A percentile compares a stretch with the other conserved stretches of the same genome.
Evolutionary conservation across 2,329 filamentous ascomycete species (phyloP).

Genomic region (Claviceps sorghi): DNA sequence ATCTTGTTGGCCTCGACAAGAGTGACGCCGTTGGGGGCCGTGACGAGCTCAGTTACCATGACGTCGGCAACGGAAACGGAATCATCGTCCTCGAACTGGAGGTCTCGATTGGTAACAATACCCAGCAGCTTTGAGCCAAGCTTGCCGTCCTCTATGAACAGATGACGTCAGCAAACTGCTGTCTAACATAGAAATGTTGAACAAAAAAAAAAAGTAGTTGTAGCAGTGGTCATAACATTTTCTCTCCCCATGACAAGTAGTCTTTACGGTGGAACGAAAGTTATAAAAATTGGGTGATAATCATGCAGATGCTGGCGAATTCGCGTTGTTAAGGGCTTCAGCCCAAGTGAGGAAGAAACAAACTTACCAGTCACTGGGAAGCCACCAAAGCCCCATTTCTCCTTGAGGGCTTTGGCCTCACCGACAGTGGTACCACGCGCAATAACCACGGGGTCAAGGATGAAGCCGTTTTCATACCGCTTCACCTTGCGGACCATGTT

Average conservation of each 20-base stretch:
- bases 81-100: slow-evolving; percentile 79
- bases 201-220: slow-evolving; percentile 3
- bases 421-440: slow-evolving; percentile 74
- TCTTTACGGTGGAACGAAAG: slow-evolving; percentile 99
- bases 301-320: slow-evolving; percentile 39
- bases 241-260: slow-evolving; percentile 66
- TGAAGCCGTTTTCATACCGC: slow-evolving; percentile 98
- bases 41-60: slow-evolving; percentile 92
- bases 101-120: slow-evolving; percentile 94
- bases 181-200: background rate
- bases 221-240: slow-evolving; percentile 20
- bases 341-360: slow-evolving; percentile 27
- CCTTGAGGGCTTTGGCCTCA: slow-evolving; percentile 83
- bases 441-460: slow-evolving; percentile 87
- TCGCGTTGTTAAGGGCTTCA: background rate
- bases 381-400: slow-evolving; percentile 96
- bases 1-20: slow-evolving; percentile 85
- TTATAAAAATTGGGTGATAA: slow-evolving; percentile 70
- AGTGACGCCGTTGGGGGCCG: slow-evolving; percentile 68
- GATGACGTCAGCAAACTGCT: slow-evolving; percentile 5
- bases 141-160: slow-evolving; percentile 64
- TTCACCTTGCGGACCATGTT: slow-evolving; percentile 99
- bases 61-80: slow-evolving; percentile 65
- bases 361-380: slow-evolving; percentile 87
- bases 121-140: slow-evolving; percentile 92